Percentiles rank a stretch among this genome's conserved stretches.
Conservation (phyloP, 495 filamentous ascomycete species). For the Beverwykella pulmonaria region DNA sequence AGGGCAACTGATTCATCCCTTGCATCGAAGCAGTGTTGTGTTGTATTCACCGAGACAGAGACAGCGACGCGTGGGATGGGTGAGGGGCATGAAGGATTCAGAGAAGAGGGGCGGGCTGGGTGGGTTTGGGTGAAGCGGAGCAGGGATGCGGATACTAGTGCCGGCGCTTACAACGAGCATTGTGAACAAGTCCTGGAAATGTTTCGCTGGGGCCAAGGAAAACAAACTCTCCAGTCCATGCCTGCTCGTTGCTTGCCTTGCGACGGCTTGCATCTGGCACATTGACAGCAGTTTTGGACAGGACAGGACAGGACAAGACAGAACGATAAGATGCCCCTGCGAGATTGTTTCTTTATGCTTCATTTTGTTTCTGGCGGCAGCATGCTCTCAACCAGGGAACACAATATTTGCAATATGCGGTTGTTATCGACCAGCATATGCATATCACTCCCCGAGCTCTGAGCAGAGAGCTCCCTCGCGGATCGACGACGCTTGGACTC, state of each 20-base stretch:
- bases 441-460: slow-evolving; percentile 1
- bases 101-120: neutral
- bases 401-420: slow-evolving; percentile 25
- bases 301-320: too few relatives aligned
- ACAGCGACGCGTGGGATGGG: neutral
- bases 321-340: slow-evolving; percentile 10
- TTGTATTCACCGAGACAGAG: neutral
- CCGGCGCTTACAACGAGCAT: slow-evolving; percentile 29
- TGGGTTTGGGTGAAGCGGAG: slow-evolving; percentile 16
- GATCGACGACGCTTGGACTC: slow-evolving; percentile 34
- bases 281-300: neutral
- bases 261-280: neutral
- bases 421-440: slow-evolving; percentile 26
- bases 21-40: too few relatives aligned
- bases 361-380: slow-evolving; percentile 11
- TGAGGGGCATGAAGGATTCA: slow-evolving; percentile 10
- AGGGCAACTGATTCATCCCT: neutral
- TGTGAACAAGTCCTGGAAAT: slow-evolving; percentile 10
- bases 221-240: slow-evolving; percentile 14
- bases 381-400: slow-evolving; percentile 8
- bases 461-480: slow-evolving; percentile 12
- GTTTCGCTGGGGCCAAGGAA: slow-evolving; percentile 11
- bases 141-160: slow-evolving; percentile 27
- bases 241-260: slow-evolving; percentile 4
- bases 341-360: slow-evolving; percentile 31